Evolutionary conservation across 805 yeast genomes (phyloP), one percentile per base, ranked within the genome.

Genomic region (Helenozyma baotianmanensis): DNA sequence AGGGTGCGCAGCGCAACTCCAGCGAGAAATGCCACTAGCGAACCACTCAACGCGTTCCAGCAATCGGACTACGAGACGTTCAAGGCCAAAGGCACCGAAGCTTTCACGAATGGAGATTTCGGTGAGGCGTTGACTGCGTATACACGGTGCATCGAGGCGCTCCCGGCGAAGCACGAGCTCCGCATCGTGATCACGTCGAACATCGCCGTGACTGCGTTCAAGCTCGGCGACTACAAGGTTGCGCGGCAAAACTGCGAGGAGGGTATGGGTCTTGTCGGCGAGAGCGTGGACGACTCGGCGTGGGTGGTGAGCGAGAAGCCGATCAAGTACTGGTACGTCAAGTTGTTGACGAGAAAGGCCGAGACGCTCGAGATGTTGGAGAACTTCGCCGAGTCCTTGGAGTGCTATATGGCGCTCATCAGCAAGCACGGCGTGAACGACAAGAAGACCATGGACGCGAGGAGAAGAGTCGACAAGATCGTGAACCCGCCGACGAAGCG

Each of bases 281-380:
- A 46, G 8, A 47, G 50, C 30, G 58, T 63, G 2, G 54, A 54
- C 13, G 59, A 54, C 24, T 12, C 45, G 2, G 37, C 35, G 1
- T 60, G 60, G 36, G 61, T 64, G 1, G 58, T 65, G 3, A 62
- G 56, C 6, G 78, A 72, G 5, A 79, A 80, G 47, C 49, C 68
- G 1, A 68, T 82, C 39, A 77, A 74, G 50, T 78, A 76, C 12
- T 78, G 92, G 56, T 86, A 88, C 82, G 57, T 73, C 15, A 89
- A 87, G 55, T 65, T 90, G 12, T 55, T 77, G 30, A 60, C 74
- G 2, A 76, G 82, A 39, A 75, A 76, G 42, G 97, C 96, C 0
- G 97, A 92, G 51, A 80, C 90, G 2, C 67, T 79, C 25, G 99
- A 92, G 58, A 77, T 78, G 55, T 50, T 78, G 33, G 99, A 92